phyloP scores from a whole-genome alignment of 495 filamentous ascomycete genomes.

The Lasiosphaeria ovina region DNA sequence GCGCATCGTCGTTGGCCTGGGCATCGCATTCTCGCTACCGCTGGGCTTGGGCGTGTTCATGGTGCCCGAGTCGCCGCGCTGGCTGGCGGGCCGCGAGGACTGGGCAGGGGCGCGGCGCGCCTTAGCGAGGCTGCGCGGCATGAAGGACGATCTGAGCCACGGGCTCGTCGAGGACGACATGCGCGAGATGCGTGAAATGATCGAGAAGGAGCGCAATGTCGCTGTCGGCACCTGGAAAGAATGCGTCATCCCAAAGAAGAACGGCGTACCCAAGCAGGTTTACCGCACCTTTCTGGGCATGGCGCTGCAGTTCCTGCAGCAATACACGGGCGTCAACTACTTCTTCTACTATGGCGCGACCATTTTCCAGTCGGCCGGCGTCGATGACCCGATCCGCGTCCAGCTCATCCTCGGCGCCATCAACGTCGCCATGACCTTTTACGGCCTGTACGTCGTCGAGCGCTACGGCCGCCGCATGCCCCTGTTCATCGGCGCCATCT shows the following conservation, averaged over 20 bases:
- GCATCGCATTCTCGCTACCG: constrained; percentile 62
- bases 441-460: constrained; percentile 68
- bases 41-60: constrained; percentile 61
- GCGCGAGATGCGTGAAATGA: constrained; percentile 62
- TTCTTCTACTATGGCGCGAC: constrained; percentile 56
- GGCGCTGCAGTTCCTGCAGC: constrained; percentile 66
- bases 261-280: constrained; percentile 56
- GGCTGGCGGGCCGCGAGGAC: constrained; percentile 52
- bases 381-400: constrained; percentile 62
- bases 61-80: constrained; percentile 64
- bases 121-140: constrained; percentile 64
- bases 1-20: constrained; percentile 70
- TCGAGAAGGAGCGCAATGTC: constrained; percentile 53
- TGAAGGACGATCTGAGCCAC: constrained; percentile 54
- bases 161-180: constrained; percentile 61
- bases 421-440: constrained; percentile 66
- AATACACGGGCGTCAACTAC: constrained; percentile 59
- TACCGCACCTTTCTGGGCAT: constrained; percentile 69
- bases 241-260: constrained; percentile 51
- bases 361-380: constrained; percentile 62
- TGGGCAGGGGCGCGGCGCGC: constrained; percentile 58
- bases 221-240: constrained; percentile 54
- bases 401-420: constrained; percentile 69
- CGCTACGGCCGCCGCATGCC: constrained; percentile 62
- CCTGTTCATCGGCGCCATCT: constrained; percentile 62